Evolutionary conservation across 805 yeast species (phyloP).

Genomic region (Schwanniomyces yamadae): DNA sequence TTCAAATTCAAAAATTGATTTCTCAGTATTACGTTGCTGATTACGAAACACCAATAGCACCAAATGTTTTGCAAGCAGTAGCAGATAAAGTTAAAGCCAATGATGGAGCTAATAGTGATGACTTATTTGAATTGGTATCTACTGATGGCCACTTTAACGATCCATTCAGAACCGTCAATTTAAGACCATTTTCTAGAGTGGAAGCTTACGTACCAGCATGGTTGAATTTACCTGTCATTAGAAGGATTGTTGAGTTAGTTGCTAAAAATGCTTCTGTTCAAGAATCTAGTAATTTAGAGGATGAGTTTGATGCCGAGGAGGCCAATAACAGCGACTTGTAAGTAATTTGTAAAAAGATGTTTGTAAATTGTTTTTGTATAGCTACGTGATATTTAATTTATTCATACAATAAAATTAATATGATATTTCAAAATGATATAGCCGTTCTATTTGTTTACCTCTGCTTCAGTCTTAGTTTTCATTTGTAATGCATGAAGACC

Average conservation of each 20-base stretch:
- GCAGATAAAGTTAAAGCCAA: slow-evolving; percentile 72
- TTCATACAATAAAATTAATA: not conserved
- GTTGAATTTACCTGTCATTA: slow-evolving; percentile 83
- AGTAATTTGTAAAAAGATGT: slow-evolving; percentile 5
- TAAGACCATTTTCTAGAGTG: slow-evolving; percentile 75
- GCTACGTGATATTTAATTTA: slow-evolving; percentile 1
- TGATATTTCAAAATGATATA: not conserved
- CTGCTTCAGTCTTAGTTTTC: slow-evolving; percentile 62
- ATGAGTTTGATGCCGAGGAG: slow-evolving; percentile 9
- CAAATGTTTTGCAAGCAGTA: slow-evolving; percentile 73
- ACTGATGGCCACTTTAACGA: slow-evolving; percentile 77
- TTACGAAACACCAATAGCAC: slow-evolving; percentile 88
- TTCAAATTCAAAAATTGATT: slow-evolving; percentile 91
- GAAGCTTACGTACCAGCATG: slow-evolving; percentile 95
- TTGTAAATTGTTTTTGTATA: slow-evolving; percentile 6
- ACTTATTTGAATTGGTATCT: slow-evolving; percentile 68
- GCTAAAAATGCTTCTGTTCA: slow-evolving; percentile 78
- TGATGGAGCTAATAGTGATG: slow-evolving; percentile 52
- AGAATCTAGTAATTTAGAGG: slow-evolving; percentile 32
- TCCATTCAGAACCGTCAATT: slow-evolving; percentile 72
- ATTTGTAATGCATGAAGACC: slow-evolving; percentile 90
- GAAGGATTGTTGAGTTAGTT: slow-evolving; percentile 84
- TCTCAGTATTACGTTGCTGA: slow-evolving; percentile 89
- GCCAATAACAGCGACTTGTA: slow-evolving; percentile 5
- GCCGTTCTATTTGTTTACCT: slow-evolving; percentile 9